A percentile compares a stretch with the other conserved stretches of the same genome.
These are phyloP conservation scores for Ascosphaera pollenicola DNA, from an alignment of 2,329 filamentous ascomycete species.

Conservation along the genomic window DNA sequence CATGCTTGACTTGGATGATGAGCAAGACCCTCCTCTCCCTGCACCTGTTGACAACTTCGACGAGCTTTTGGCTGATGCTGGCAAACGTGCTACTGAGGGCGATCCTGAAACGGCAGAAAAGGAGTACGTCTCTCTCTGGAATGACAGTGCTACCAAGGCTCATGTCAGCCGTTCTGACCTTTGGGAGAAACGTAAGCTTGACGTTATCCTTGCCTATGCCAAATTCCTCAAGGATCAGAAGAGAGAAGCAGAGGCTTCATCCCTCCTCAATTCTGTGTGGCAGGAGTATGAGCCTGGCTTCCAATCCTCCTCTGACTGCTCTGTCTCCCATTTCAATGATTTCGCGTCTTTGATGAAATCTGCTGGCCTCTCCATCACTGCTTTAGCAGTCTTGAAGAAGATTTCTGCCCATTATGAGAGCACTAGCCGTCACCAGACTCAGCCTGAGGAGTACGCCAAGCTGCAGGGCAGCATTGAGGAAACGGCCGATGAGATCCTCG, in stretches of 20 bases:
- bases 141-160: constrained; percentile 25
- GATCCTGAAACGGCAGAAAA: constrained; percentile 20
- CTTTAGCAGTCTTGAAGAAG: constrained; percentile 26
- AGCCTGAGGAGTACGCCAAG: constrained; percentile 2
- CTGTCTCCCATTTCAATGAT: constrained; percentile 15
- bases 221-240: constrained; percentile 26
- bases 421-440: constrained; percentile 14
- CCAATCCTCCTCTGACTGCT: constrained; percentile 17
- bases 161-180: constrained; percentile 20
- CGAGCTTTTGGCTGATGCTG: constrained; percentile 5
- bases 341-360: constrained; percentile 25
- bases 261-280: constrained; percentile 25
- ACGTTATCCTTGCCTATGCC: constrained; percentile 24
- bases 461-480: too few species aligned
- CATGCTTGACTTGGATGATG: too few species aligned
- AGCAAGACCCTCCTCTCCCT: too few species aligned
- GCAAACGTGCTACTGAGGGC: constrained; percentile 15
- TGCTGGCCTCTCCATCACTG: constrained; percentile 22
- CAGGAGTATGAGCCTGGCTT: constrained; percentile 25
- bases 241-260: constrained; percentile 22
- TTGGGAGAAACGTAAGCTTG: constrained; percentile 27
- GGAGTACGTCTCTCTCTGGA: constrained; percentile 29
- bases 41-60: too few species aligned
- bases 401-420: constrained; percentile 16
- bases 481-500: too few species aligned